Conservation (phyloP, 2,329 filamentous ascomycete species). For the Botrytis tulipae region DNA sequence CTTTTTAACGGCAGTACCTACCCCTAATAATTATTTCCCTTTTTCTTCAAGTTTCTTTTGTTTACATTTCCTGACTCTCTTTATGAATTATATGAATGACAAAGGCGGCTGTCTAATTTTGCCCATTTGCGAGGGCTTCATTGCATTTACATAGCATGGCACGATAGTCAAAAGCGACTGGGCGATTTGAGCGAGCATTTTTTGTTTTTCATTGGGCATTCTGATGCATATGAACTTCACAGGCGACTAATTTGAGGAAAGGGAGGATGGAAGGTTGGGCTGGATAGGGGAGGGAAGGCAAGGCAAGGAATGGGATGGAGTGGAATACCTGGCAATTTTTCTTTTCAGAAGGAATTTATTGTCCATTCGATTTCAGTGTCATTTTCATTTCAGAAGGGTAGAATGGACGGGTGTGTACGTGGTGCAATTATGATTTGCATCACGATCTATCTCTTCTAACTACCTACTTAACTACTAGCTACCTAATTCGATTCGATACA, state of each 20-base stretch:
- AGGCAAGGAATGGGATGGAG: neutral
- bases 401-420: neutral
- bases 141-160: slow-evolving; percentile 10
- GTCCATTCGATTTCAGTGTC: neutral
- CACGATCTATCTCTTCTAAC: slow-evolving; percentile 2
- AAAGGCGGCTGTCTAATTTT: neutral
- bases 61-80: slow-evolving; percentile 12
- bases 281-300: neutral
- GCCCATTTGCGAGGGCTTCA: neutral
- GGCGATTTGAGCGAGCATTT: slow-evolving; percentile 11
- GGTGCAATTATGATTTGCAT: slow-evolving; percentile 9
- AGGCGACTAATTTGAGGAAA: slow-evolving; percentile 2
- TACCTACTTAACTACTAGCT: slow-evolving; percentile 10
- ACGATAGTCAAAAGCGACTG: neutral
- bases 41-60: neutral
- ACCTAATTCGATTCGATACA: neutral
- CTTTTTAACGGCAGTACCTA: slow-evolving; percentile 15
- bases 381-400: neutral
- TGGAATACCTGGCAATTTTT: slow-evolving; percentile 15
- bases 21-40: neutral
- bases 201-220: neutral
- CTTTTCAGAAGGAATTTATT: neutral
- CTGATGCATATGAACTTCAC: slow-evolving; percentile 5
- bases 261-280: neutral
- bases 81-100: slow-evolving; percentile 8